Evolutionary conservation across 352 stramenopile genomes (phyloP), one percentile per base, ranked within the genome.

Genomic region (Phytopythium chamaehyphon): DNA sequence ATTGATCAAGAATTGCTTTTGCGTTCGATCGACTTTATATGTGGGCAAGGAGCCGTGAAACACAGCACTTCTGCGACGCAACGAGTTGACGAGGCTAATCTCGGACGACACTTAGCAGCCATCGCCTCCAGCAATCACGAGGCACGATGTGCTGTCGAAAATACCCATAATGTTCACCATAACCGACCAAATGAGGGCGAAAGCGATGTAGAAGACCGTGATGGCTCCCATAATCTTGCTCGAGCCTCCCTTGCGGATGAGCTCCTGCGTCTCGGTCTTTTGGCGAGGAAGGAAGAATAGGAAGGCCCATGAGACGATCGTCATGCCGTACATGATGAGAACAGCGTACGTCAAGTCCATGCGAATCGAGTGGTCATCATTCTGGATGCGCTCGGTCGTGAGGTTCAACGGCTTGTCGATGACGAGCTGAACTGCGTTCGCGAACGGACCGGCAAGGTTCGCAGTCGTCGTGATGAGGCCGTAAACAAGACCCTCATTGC

Each of bases 111-210:
- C 39, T 47, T 68, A 69, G 35, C 61, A 69, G 6, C 61, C 61
- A 22, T 54, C 47, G 1, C 61, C 69, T 21, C 69, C 69, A 15
- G 57, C 69, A 52, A 79, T 69, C 3, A 61, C 42, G 15, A 75
- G 38, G 33, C 69, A 78, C 37, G 56, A 66, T 19, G 68, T 77
- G 22, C 55, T 61, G 22, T 66, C 56, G 43, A 59, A 72, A 11
- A 75, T 75, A 11, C 54, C 64, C 55, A 76, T 61, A 31, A 69
- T 59, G 43, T 76, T 72, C 36, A 55, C 61, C 60, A 62, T 70
- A 5, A 75, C 26, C 1, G 68, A 74, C 59, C 68, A 77, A 0
- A 62, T 8, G 12, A 74, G 49, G 0, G 57, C 61, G 31, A 74
- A 60, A 0, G 40, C 23, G 5, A 79, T 21, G 44, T 69, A 66